Evolutionary conservation across 768 basidiomycete species (phyloP).

Genomic region (Leucogyrophana mollusca): DNA sequence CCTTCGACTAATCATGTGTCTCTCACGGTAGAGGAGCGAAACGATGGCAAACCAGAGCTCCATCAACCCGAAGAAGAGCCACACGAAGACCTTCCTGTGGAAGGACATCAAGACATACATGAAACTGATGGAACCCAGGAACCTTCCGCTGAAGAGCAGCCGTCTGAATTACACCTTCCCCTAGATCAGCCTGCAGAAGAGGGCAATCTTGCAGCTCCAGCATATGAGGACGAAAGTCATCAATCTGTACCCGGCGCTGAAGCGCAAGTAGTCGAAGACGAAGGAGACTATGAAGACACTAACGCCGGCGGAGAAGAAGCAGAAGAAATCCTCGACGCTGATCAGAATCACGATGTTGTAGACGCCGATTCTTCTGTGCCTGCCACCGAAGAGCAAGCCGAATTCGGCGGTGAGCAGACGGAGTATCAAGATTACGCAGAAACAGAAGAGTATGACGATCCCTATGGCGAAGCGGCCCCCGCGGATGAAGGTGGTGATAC

Average conservation of each 20-base stretch:
- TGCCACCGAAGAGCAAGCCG: slow-evolving; percentile 7
- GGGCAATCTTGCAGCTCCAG: too few relatives aligned
- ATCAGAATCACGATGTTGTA: slow-evolving; percentile 24
- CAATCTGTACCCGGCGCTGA: slow-evolving; percentile 7
- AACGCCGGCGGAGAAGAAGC: slow-evolving; percentile 16
- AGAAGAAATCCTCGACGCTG: slow-evolving; percentile 24
- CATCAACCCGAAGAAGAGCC: too few relatives aligned
- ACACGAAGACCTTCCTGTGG: too few relatives aligned
- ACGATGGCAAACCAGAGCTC: too few relatives aligned
- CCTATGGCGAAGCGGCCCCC: slow-evolving; percentile 32
- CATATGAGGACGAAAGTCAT: too few relatives aligned
- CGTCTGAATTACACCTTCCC: too few relatives aligned
- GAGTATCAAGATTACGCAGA: slow-evolving; percentile 33
- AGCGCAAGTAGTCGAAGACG: slow-evolving; percentile 18
- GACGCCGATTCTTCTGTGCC: slow-evolving; percentile 19
- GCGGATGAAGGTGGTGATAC: slow-evolving; percentile 25
- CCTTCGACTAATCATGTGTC: not conserved
- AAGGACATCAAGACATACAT: not conserved
- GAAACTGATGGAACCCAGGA: not conserved
- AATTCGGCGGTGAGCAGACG: slow-evolving; percentile 29
- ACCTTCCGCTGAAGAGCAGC: not conserved
- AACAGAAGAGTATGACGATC: slow-evolving; percentile 34
- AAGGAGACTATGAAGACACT: slow-evolving; percentile 16
- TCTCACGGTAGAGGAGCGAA: too few relatives aligned
- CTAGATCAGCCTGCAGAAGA: too few relatives aligned